Evolutionary conservation across 768 basidiomycete species (phyloP).

Genomic region (Leccinum olivaceopallidum): DNA sequence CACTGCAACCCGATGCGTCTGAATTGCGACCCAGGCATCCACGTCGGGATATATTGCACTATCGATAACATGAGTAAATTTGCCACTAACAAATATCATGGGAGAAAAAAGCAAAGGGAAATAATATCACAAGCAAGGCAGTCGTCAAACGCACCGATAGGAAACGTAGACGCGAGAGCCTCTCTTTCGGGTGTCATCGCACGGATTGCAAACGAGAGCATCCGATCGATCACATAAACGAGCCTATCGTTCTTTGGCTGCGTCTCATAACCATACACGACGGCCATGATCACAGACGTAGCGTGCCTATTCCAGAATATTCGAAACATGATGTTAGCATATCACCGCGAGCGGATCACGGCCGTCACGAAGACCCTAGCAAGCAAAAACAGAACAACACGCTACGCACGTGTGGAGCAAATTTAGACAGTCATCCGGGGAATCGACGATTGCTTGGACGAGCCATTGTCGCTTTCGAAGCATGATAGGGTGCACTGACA

Average conservation of each 20-base stretch:
- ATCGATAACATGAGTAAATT: not conserved
- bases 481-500: slow-evolving; percentile 9
- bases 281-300: slow-evolving; percentile 27
- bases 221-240: not conserved
- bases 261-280: slow-evolving; percentile 12
- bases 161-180: slow-evolving; percentile 3
- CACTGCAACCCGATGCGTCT: slow-evolving; percentile 7
- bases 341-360: not conserved
- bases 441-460: slow-evolving; percentile 3
- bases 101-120: not conserved
- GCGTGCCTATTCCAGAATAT: slow-evolving; percentile 3
- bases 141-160: not conserved
- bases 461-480: slow-evolving; percentile 11
- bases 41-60: slow-evolving; percentile 12
- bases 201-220: not conserved
- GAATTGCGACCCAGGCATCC: slow-evolving; percentile 7
- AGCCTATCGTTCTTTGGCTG: slow-evolving; percentile 3
- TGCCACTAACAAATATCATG: too few relatives aligned
- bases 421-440: not conserved
- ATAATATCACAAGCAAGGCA: not conserved
- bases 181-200: slow-evolving; percentile 6
- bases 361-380: not conserved
- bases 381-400: not conserved
- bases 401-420: slow-evolving; percentile 13
- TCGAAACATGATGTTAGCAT: not conserved